These are phyloP conservation scores for Plantago elongata DNA, from an alignment of 257 asterid species.

Conservation along the genomic window DNA sequence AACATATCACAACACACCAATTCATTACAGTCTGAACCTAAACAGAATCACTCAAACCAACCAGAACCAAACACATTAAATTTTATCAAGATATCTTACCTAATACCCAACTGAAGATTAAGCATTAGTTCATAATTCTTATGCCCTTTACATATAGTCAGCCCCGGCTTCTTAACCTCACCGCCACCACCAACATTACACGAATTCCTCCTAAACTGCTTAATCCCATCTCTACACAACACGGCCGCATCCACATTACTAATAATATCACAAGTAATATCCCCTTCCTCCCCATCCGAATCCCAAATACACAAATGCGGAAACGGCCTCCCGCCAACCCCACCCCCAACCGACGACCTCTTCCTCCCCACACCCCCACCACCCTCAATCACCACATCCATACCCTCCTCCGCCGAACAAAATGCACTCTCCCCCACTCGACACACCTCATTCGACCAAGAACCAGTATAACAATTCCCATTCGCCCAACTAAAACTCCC, in stretches of 20 bases:
- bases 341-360: slow-evolving; percentile 60
- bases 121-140: slow-evolving; percentile 94
- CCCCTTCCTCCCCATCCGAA: slow-evolving; percentile 95
- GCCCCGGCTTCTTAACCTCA: slow-evolving; percentile 80
- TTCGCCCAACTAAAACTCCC: slow-evolving; percentile 96
- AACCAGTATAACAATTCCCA: slow-evolving; percentile 78
- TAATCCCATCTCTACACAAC: slow-evolving; percentile 56
- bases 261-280: slow-evolving; percentile 89
- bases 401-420: slow-evolving; percentile 5
- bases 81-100: slow-evolving; percentile 35
- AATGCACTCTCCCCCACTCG: slow-evolving; percentile 29
- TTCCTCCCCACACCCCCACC: slow-evolving; percentile 42
- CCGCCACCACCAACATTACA: slow-evolving; percentile 27
- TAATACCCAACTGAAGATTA: slow-evolving; percentile 92
- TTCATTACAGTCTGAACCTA: slow-evolving; percentile 11
- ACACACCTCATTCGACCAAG: slow-evolving; percentile 43
- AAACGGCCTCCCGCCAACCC: slow-evolving; percentile 48
- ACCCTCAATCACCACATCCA: slow-evolving; percentile 30
- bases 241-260: slow-evolving; percentile 80
- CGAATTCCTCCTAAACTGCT: slow-evolving; percentile 74
- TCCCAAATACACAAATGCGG: slow-evolving; percentile 97
- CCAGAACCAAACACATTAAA: neutral
- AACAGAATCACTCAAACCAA: slow-evolving; percentile 7
- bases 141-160: slow-evolving; percentile 83
- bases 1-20: neutral